Base-by-base conservation (phyloP, 805 yeast genomes). In the Saccharomycopsis sp. region DNA sequence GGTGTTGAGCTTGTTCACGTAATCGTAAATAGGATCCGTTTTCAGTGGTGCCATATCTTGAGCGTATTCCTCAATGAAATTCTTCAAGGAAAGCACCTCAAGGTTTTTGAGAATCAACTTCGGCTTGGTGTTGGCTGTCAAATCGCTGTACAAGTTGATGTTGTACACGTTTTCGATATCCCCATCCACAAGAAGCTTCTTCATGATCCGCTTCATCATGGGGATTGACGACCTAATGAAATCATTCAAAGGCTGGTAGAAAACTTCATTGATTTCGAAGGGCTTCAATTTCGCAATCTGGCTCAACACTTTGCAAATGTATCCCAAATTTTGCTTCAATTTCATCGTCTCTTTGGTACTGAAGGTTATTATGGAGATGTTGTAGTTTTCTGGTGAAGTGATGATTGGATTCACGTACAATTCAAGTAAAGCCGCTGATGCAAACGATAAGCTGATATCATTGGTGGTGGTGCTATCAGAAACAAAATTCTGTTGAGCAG, bases 241-340 rank as follows among this genome's bases (percentile, higher is more conserved):
- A 32, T 82, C 89, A 56, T 83, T 82, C 53, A 85, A 64, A 1
- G 95, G 94, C 53, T 82, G 87, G 50, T 83, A 60, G 56, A 75
- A 86, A 36, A 78, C 73, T 50, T 81, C 76, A 16, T 67, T 67
- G 1, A 60, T 49, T 8, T 69, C 71, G 59, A 86, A 86, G 2
- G 81, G 73, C 49, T 71, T 68, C 77, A 85, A 73, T 3, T 75
- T 57, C 17, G 81, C 76, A 19, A 83, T 56, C 56, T 85, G 94
- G 25, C 69, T 62, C 39, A 86, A 52, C 8, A 81, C 75, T 40
- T 76, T 68, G 30, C 75, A 62, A 31, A 84, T 62, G 40, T 72
- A 72, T 15, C 60, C 54, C 42, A 86, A 59, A 53, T 84, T 86
- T 38, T 69, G 67, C 19, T 42, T 36, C 6, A 52, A 49, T 5